Conservation (phyloP, 257 asterid genomes). For the Penstemon barbatus region DNA sequence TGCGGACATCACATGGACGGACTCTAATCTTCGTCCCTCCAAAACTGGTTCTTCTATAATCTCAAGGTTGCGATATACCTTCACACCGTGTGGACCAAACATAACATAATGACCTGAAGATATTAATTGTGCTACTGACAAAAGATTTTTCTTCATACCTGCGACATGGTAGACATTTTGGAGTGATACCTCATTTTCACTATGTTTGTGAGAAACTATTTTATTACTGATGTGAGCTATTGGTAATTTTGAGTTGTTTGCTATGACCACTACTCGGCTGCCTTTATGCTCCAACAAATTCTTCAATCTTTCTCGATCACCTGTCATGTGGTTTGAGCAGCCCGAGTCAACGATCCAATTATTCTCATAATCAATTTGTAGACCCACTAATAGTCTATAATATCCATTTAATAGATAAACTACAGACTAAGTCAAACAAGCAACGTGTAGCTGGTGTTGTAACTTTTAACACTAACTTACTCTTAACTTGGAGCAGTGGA, state of each 20-base stretch:
- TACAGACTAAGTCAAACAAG: no score
- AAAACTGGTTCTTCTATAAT: background rate
- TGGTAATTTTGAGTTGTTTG: conserved; percentile 15
- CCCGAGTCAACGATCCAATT: conserved; percentile 24
- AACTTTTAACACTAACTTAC: no score
- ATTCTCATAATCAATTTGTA: conserved; percentile 21
- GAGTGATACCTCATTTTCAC: background rate
- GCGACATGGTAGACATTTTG: conserved; percentile 29
- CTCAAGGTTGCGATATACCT: conserved; percentile 16
- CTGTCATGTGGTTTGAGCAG: conserved; percentile 20
- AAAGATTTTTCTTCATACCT: conserved; percentile 25
- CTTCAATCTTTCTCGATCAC: background rate
- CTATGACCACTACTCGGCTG: conserved; percentile 14
- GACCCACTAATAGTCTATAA: no score
- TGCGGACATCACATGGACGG: conserved; percentile 17
- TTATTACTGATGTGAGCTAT: conserved; percentile 17
- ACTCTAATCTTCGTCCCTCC: conserved; percentile 22
- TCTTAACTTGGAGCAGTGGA: no score
- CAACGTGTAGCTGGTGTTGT: no score
- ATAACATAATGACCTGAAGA: conserved; percentile 22
- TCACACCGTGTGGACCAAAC: conserved; percentile 29
- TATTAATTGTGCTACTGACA: conserved; percentile 31
- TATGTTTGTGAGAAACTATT: background rate
- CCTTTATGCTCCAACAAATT: conserved; percentile 11
- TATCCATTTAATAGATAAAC: no score